Percentiles rank a stretch among this genome's conserved stretches.
These are phyloP conservation scores for Kodamaea kaohsiungensis DNA, from an alignment of 805 yeast genomes.

Conservation along the genomic window DNA sequence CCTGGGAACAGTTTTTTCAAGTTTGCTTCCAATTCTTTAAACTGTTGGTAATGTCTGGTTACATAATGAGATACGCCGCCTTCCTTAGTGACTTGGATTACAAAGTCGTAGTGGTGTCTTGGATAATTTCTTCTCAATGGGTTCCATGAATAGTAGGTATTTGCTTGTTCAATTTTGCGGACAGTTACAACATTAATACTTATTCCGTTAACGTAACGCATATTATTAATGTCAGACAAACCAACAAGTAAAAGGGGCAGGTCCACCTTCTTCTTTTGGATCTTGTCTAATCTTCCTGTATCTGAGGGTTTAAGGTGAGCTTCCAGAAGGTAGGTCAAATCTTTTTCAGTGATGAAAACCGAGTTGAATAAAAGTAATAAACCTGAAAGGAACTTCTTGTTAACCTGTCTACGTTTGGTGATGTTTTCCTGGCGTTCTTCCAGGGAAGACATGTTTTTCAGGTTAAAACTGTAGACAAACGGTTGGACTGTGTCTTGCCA, in stretches of 20 bases:
- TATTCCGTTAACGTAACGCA: constrained; percentile 53
- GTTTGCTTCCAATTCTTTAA: constrained; percentile 54
- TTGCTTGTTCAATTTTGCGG: constrained; percentile 19
- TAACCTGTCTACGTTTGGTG: constrained; percentile 58
- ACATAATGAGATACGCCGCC: constrained; percentile 43
- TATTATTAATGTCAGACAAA: constrained; percentile 21
- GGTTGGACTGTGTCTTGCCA: constrained; percentile 83
- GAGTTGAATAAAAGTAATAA: constrained; percentile 73
- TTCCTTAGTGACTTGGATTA: constrained; percentile 35
- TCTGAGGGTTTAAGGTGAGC: constrained; percentile 39
- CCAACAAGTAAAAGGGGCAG: constrained; percentile 1
- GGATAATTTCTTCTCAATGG: constrained; percentile 5
- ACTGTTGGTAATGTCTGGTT: constrained; percentile 67
- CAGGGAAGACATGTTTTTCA: constrained; percentile 68
- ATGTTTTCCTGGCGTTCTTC: constrained; percentile 76
- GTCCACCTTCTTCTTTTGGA: constrained; percentile 9
- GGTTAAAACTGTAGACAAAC: constrained; percentile 76
- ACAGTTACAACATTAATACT: constrained; percentile 73
- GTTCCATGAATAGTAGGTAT: constrained; percentile 7
- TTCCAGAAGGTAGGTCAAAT: constrained; percentile 44
- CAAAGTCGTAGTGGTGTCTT: constrained; percentile 44
- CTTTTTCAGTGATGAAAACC: constrained; percentile 63
- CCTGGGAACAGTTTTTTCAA: constrained; percentile 68
- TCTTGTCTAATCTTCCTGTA: constrained; percentile 37
- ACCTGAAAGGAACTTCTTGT: constrained; percentile 60